These are phyloP conservation scores for Diatrype stigma DNA, from an alignment of 2,329 filamentous ascomycete species.

Conservation along the genomic window DNA sequence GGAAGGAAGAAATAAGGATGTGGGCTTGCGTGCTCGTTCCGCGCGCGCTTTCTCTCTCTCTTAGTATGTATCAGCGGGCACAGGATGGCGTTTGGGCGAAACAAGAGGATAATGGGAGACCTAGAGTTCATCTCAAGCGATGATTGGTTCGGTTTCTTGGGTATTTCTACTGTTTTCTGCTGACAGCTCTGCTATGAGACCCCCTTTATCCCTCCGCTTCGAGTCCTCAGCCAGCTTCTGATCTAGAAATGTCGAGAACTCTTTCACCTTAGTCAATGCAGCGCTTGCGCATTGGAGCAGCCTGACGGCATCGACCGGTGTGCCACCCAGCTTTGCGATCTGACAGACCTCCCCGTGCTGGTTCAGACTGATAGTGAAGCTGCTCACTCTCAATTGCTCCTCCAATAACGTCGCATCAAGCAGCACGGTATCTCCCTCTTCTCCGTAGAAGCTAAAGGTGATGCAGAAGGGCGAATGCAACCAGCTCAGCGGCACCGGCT, in stretches of 20 bases:
- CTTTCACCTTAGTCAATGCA: slow-evolving; percentile 75
- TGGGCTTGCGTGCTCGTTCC: too few species aligned
- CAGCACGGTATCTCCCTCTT: slow-evolving; percentile 66
- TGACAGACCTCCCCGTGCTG: slow-evolving; percentile 87
- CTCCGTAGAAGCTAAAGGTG: slow-evolving; percentile 79
- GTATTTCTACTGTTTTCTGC: slow-evolving; percentile 76
- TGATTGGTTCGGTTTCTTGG: slow-evolving; percentile 13
- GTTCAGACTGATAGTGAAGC: slow-evolving; percentile 81
- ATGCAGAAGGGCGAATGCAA: slow-evolving; percentile 89
- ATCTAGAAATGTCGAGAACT: slow-evolving; percentile 71
- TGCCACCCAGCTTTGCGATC: slow-evolving; percentile 84
- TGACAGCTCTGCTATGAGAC: slow-evolving; percentile 70
- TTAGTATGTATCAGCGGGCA: slow-evolving; percentile 1
- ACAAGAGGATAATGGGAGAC: neutral
- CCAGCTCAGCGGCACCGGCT: slow-evolving; percentile 85
- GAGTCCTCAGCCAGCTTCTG: slow-evolving; percentile 71
- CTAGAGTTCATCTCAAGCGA: neutral
- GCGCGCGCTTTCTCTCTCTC: too few species aligned
- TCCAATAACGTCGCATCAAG: slow-evolving; percentile 71
- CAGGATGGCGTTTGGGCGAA: neutral
- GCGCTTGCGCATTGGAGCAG: slow-evolving; percentile 72
- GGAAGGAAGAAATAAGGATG: neutral
- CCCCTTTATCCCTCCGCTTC: slow-evolving; percentile 72
- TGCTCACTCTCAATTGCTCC: slow-evolving; percentile 70
- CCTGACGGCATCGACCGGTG: slow-evolving; percentile 72